Evolutionary conservation across 1,139 yeast species (phyloP).

Genomic region (Suhomyces anneliseae): DNA sequence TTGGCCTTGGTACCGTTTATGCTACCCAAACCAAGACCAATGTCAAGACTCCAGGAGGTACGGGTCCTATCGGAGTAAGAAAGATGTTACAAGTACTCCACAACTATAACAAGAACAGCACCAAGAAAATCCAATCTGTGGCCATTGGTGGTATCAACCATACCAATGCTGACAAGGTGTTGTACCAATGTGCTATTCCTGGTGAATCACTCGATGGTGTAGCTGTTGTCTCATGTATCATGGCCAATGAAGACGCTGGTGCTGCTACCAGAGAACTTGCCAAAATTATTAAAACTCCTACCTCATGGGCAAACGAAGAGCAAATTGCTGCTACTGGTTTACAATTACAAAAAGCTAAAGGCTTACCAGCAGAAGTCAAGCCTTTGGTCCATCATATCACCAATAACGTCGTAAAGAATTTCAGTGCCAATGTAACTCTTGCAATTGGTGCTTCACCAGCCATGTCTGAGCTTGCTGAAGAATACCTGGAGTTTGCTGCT

Average conservation of each 20-base stretch:
- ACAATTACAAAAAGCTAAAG: neutral
- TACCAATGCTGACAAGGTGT: conserved; percentile 57
- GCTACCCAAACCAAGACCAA: conserved; percentile 69
- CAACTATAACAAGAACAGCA: conserved; percentile 26
- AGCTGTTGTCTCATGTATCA: conserved; percentile 84
- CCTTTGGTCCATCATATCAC: conserved; percentile 90
- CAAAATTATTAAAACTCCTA: conserved; percentile 16
- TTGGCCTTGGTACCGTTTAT: conserved; percentile 85
- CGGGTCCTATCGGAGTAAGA: conserved; percentile 70
- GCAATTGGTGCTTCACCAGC: conserved; percentile 88
- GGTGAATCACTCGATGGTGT: conserved; percentile 67
- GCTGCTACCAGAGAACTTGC: conserved; percentile 46
- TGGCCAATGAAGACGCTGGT: conserved; percentile 65
- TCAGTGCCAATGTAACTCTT: conserved; percentile 85
- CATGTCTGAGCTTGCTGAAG: conserved; percentile 79
- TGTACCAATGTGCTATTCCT: conserved; percentile 49
- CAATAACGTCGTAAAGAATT: conserved; percentile 83
- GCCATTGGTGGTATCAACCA: conserved; percentile 88
- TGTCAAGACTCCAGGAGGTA: conserved; percentile 43
- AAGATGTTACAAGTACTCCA: conserved; percentile 51
- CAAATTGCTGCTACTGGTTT: neutral
- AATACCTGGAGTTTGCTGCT: conserved; percentile 65
- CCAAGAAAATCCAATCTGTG: conserved; percentile 52
- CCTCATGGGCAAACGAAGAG: conserved; percentile 15
- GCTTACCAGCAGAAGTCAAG: conserved; percentile 3